These are phyloP conservation scores for Penicillium pulvis DNA, from an alignment of 495 filamentous ascomycete species.

Conservation along the genomic window DNA sequence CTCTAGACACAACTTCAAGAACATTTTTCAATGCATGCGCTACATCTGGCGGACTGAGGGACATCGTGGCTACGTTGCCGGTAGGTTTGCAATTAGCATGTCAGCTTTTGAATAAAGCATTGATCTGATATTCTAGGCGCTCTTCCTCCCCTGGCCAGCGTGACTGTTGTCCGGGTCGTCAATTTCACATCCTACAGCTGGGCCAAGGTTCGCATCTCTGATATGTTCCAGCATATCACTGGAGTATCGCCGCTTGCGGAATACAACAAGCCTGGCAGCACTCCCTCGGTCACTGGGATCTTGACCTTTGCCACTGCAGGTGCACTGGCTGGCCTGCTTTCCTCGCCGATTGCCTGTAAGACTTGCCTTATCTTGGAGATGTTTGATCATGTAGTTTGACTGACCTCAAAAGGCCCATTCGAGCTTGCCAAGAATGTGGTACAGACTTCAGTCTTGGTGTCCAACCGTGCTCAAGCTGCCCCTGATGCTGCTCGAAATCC, in stretches of 20 bases:
- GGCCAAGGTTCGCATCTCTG: conserved; percentile 74
- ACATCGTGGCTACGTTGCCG: conserved; percentile 49
- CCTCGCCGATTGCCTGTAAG: conserved; percentile 87
- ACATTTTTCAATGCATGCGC: conserved; percentile 42
- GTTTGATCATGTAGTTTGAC: background rate
- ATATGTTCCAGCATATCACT: conserved; percentile 48
- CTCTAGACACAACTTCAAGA: conserved; percentile 46
- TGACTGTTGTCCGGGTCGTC: conserved; percentile 85
- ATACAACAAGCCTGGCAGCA: conserved; percentile 69
- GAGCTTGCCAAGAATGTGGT: conserved; percentile 92
- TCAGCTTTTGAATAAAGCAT: background rate
- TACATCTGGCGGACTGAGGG: conserved; percentile 52
- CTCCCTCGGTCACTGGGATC: conserved; percentile 67
- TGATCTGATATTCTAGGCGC: conserved; percentile 53
- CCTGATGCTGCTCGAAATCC: conserved; percentile 56
- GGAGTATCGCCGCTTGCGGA: conserved; percentile 70
- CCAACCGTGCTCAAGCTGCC: conserved; percentile 62
- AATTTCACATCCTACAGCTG: conserved; percentile 93
- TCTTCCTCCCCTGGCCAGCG: conserved; percentile 78
- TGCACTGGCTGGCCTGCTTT: conserved; percentile 74
- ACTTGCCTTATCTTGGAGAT: background rate
- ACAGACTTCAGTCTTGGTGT: conserved; percentile 85
- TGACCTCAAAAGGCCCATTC: conserved; percentile 67
- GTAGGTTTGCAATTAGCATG: conserved; percentile 25
- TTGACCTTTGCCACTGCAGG: conserved; percentile 78